These are phyloP conservation scores for Chrysosporium queenslandicum DNA, from an alignment of 2,329 filamentous ascomycete species.

Conservation along the genomic window DNA sequence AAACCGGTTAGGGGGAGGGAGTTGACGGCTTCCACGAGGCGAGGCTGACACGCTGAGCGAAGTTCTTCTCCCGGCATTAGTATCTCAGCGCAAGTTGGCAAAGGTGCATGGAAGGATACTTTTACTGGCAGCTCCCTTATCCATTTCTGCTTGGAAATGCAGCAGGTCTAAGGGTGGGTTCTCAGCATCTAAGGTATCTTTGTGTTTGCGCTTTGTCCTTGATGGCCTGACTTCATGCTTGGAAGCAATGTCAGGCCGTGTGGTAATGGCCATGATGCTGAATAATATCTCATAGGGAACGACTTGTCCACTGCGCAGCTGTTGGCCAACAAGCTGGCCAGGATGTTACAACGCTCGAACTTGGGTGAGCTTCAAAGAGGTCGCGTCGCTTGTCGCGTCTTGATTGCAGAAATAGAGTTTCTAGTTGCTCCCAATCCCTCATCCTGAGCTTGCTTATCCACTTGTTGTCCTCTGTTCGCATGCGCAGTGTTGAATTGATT, in stretches of 20 bases:
- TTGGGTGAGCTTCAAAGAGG: too few species aligned
- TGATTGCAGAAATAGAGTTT: too few species aligned
- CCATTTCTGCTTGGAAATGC: neutral
- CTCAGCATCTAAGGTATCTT: neutral
- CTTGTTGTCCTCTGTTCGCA: too few species aligned
- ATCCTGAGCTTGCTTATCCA: too few species aligned
- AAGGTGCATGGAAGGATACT: neutral
- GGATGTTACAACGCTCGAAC: too few species aligned
- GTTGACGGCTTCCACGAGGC: conserved; percentile 37
- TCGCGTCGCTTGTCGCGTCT: too few species aligned
- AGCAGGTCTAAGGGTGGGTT: neutral
- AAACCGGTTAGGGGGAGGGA: conserved; percentile 33
- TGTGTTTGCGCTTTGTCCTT: conserved; percentile 1
- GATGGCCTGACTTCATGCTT: neutral
- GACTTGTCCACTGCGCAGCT: neutral
- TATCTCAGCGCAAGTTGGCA: neutral
- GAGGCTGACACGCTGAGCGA: neutral
- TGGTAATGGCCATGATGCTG: conserved; percentile 1
- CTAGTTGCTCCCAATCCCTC: too few species aligned
- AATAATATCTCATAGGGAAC: neutral
- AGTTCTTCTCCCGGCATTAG: neutral
- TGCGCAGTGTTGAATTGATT: too few species aligned
- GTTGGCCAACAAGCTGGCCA: too few species aligned
- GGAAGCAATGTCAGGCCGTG: neutral
- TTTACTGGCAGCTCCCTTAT: neutral